Base-by-base conservation (phyloP, 768 basidiomycete species). In the Tylopilus cervinicoccineus region DNA sequence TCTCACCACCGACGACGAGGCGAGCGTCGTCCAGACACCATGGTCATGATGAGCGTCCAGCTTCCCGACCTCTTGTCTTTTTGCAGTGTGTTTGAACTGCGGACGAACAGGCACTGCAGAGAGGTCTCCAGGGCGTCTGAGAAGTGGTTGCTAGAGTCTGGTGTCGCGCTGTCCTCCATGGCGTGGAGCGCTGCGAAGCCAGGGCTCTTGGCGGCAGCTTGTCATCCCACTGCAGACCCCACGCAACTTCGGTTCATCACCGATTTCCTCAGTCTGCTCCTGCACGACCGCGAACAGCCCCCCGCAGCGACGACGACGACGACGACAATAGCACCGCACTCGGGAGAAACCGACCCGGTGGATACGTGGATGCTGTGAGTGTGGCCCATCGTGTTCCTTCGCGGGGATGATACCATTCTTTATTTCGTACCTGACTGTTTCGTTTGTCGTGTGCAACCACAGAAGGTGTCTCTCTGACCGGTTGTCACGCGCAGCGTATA, bases 151-250 rank as follows among this genome's bases (percentile, higher is more conserved):
- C 31, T 43, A 9, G 60, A 56, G 22, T 52, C 48, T 4, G 63
- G 61, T 7, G 27, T 67, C 34, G 19, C 28, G 1, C 55, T 66
- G 38, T 40, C 51, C 27, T 53, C 59, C 19, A 51, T 53, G 53
- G 17, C 51, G 1, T 67, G 65, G 65, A 42, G 47, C 10, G 55
- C 40, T 24, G 59, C 66, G 39, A 76, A 74, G 50, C 59, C 70
- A 5, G 81, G 80, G 1, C 65, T 86, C 20, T 70, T 83, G 24
- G 80, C 79, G 1, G 71, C 80, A 2, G 70, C 83, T 2, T 82
- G 80, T 56, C 77, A 79, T 54, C 83, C 84, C 8, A 73, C 66
- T 2, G 78, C 76, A 53, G 83, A 84, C 56, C 64, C 68, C 8
- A 66, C 79, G 0, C 84, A 85, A 59, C 65, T 86, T 20, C 66